These are phyloP conservation scores for Euphorbia lathyris DNA, from an alignment of 345 rosid genomes.

Conservation along the genomic window DNA sequence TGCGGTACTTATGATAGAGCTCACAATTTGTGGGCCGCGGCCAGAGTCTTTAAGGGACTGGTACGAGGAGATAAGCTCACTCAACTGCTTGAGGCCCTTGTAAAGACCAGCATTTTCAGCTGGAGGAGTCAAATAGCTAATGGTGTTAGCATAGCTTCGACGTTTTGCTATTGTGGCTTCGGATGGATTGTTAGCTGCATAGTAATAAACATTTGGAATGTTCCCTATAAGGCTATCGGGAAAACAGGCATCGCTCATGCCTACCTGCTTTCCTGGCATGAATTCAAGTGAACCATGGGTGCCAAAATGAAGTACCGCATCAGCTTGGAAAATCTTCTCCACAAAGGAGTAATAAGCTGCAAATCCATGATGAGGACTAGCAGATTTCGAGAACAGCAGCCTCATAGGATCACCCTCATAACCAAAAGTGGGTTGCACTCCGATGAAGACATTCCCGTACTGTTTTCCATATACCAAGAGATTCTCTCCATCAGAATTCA, in stretches of 20 bases:
- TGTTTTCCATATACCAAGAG: constrained; percentile 88
- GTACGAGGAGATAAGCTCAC: constrained; percentile 94
- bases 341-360: constrained; percentile 95
- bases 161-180: constrained; percentile 98
- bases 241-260: constrained; percentile 94
- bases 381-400: constrained; percentile 91
- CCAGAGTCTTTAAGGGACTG: constrained; percentile 96
- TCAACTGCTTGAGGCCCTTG: constrained; percentile 94
- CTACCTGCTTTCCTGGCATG: constrained; percentile 99
- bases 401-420: constrained; percentile 99
- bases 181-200: constrained; percentile 96
- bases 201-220: constrained; percentile 91
- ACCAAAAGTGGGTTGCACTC: constrained; percentile 97
- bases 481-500: constrained; percentile 92
- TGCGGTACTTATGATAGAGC: constrained; percentile 92
- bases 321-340: constrained; percentile 93
- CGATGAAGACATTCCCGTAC: constrained; percentile 92
- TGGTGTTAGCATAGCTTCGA: constrained; percentile 95
- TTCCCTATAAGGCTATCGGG: constrained; percentile 98
- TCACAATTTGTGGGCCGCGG: constrained; percentile 87
- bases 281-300: constrained; percentile 97
- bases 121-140: constrained; percentile 96
- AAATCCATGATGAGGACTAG: constrained; percentile 97
- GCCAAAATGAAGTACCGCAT: constrained; percentile 97
- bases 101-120: constrained; percentile 99